Conservation (phyloP, 2,329 filamentous ascomycete genomes). For the Pyrenochaeta sp. region DNA sequence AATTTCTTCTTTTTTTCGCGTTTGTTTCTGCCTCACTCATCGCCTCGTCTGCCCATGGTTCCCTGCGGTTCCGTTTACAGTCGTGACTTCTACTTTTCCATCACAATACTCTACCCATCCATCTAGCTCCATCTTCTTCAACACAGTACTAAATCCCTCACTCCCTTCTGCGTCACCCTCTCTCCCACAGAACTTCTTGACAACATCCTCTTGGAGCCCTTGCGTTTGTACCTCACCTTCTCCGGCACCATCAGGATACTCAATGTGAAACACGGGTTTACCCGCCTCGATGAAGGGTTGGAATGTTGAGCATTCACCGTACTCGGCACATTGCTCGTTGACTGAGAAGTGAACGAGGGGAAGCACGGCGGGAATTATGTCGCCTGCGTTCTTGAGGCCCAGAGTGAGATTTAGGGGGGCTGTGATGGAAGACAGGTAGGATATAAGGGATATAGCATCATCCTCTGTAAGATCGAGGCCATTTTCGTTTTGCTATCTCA, state of each 20-base stretch:
- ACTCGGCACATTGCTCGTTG: conserved; percentile 73
- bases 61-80: conserved; percentile 22
- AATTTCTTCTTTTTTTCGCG: not conserved
- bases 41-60: not conserved
- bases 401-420: conserved; percentile 64
- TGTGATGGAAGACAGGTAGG: conserved; percentile 67
- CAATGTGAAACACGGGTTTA: conserved; percentile 78
- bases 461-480: conserved; percentile 66
- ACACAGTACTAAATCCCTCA: conserved; percentile 67
- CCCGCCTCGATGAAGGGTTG: conserved; percentile 64
- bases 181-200: conserved; percentile 54
- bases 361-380: conserved; percentile 63
- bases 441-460: conserved; percentile 67
- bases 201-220: conserved; percentile 42
- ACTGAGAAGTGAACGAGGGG: conserved; percentile 70
- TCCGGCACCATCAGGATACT: conserved; percentile 67
- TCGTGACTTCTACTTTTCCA: conserved; percentile 31
- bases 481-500: conserved; percentile 62
- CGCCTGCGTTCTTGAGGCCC: conserved; percentile 74
- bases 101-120: conserved; percentile 69
- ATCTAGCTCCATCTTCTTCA: conserved; percentile 72
- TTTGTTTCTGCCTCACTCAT: not conserved
- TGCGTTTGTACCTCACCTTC: conserved; percentile 21
- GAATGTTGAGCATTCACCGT: conserved; percentile 67
- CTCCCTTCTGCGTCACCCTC: conserved; percentile 50